A percentile compares a stretch with the other conserved stretches of the same genome.
phyloP scores from a whole-genome alignment of 2,329 filamentous ascomycete genomes.

The Monosporascus sp. region DNA sequence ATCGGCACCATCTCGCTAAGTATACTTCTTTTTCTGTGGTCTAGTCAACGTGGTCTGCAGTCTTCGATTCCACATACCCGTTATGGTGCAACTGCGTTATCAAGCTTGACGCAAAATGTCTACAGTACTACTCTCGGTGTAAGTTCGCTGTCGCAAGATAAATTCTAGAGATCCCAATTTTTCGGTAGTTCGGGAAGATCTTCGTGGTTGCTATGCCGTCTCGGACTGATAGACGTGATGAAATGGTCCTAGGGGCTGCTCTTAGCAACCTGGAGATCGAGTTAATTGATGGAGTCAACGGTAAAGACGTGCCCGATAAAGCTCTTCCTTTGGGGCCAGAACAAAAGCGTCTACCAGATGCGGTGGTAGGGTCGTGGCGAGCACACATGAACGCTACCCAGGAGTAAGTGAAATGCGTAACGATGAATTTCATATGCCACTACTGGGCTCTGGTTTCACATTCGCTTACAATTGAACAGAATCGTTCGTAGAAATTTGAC shows the following conservation, averaged over 20 bases:
- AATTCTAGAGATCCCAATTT: background rate
- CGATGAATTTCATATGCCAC: background rate
- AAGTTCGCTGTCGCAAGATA: background rate
- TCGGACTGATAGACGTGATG: conserved; percentile 46
- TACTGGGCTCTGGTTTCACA: too few relatives aligned
- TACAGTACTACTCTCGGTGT: conserved; percentile 12
- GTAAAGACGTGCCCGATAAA: conserved; percentile 32
- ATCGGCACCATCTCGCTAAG: too few relatives aligned
- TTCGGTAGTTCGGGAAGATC: conserved; percentile 43
- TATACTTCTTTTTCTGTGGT: too few relatives aligned
- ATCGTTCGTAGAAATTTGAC: conserved; percentile 39
- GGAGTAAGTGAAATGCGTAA: conserved; percentile 18
- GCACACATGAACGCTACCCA: conserved; percentile 34
- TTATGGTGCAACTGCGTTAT: too few relatives aligned
- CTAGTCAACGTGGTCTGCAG: too few relatives aligned
- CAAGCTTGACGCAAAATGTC: too few relatives aligned
- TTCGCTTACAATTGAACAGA: conserved; percentile 14
- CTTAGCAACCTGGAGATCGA: conserved; percentile 38
- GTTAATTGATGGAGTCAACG: conserved; percentile 41
- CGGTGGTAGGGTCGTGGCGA: conserved; percentile 31
- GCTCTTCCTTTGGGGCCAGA: conserved; percentile 29
- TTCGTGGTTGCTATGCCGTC: conserved; percentile 45
- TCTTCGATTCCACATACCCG: too few relatives aligned
- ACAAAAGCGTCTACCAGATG: conserved; percentile 23
- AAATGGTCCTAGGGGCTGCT: conserved; percentile 41